A percentile compares a stretch with the other conserved stretches of the same genome.
These are phyloP conservation scores for Hansenula sp. DNA, from an alignment of 1,139 yeast genomes.

Conservation along the genomic window DNA sequence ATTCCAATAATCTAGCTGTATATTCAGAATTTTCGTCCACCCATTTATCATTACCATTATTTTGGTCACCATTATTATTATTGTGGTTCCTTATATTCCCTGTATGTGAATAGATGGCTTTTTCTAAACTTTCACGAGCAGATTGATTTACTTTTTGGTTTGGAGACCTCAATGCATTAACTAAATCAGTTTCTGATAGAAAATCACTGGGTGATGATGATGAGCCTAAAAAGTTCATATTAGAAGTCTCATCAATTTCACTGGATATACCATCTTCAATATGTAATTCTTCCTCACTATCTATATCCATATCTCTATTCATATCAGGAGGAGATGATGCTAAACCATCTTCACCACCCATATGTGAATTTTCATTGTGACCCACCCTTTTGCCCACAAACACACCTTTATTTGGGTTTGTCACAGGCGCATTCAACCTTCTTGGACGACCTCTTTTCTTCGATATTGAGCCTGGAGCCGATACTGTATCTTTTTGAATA, in stretches of 20 bases:
- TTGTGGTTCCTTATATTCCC: constrained; percentile 6
- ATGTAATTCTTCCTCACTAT: constrained; percentile 20
- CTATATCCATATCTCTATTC: constrained; percentile 5
- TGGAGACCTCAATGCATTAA: constrained; percentile 31
- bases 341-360: neutral
- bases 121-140: constrained; percentile 21
- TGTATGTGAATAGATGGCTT: constrained; percentile 15
- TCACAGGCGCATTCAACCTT: constrained; percentile 25
- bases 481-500: constrained; percentile 20
- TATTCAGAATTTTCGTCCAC: constrained; percentile 33
- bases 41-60: constrained; percentile 16
- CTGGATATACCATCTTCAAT: constrained; percentile 37
- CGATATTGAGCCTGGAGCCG: constrained; percentile 23
- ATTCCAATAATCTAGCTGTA: constrained; percentile 37
- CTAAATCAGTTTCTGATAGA: constrained; percentile 38
- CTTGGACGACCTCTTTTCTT: constrained; percentile 47
- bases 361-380: neutral
- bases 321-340: constrained; percentile 5
- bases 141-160: constrained; percentile 14
- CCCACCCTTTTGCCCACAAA: constrained; percentile 16
- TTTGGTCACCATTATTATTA: neutral
- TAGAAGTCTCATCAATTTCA: constrained; percentile 27
- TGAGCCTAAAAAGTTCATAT: constrained; percentile 7
- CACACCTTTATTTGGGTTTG: constrained; percentile 21
- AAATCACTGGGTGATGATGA: constrained; percentile 35